Evolutionary conservation across 1,284 basidiomycete species (phyloP).

Genomic region (Marasmius oreades): DNA sequence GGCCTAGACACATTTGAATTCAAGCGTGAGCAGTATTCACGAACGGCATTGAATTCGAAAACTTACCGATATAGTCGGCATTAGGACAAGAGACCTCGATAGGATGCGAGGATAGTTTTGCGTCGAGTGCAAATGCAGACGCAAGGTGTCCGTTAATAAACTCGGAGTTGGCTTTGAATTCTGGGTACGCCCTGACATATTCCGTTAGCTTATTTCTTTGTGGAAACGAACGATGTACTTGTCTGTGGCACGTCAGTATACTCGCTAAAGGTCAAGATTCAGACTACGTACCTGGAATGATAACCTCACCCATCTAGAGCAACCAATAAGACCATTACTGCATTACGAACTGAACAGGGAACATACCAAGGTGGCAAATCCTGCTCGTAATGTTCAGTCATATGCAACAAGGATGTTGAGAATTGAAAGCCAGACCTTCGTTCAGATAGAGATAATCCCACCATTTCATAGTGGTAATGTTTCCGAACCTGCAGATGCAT

Average conservation of each 20-base stretch:
- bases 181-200: slow-evolving; percentile 63
- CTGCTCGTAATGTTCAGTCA: slow-evolving; percentile 35
- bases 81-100: slow-evolving; percentile 93
- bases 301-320: slow-evolving; percentile 83
- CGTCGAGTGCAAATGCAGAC: slow-evolving; percentile 77
- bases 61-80: slow-evolving; percentile 72
- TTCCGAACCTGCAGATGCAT: slow-evolving; percentile 64
- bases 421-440: slow-evolving; percentile 46
- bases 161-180: slow-evolving; percentile 71
- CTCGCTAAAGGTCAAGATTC: neutral
- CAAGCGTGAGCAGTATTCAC: neutral
- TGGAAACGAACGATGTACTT: slow-evolving; percentile 35
- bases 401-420: neutral
- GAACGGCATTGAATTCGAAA: neutral
- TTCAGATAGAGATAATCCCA: slow-evolving; percentile 91
- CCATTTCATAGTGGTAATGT: slow-evolving; percentile 93
- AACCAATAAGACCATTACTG: neutral
- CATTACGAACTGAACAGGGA: slow-evolving; percentile 8
- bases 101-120: slow-evolving; percentile 90
- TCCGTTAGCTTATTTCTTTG: too few relatives aligned
- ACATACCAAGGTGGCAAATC: slow-evolving; percentile 81
- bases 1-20: neutral
- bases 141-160: slow-evolving; percentile 65
- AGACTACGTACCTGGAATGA: slow-evolving; percentile 69
- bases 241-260: slow-evolving; percentile 30